Conservation (phyloP, 352 stramenopile genomes). For the Phytophthora uliginosa region DNA sequence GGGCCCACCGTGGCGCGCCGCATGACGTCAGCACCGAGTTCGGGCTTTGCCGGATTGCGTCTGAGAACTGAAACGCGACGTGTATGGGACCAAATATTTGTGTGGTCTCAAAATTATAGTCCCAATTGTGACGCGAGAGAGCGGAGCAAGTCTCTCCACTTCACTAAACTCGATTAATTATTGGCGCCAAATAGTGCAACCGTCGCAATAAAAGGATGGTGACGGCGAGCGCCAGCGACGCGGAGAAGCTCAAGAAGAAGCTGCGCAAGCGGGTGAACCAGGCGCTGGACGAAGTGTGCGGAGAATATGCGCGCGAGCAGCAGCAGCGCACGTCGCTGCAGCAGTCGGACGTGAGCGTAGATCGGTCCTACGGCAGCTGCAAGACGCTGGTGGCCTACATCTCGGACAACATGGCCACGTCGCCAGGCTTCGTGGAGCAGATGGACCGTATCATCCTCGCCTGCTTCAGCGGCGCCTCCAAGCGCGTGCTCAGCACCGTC, state of each 20-base stretch:
- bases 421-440: conserved; percentile 60
- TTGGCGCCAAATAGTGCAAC: conserved; percentile 4
- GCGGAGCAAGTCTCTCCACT: conserved; percentile 6
- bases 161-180: background rate
- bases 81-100: background rate
- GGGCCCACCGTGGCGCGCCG: conserved; percentile 31
- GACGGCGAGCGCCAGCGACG: conserved; percentile 12
- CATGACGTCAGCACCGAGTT: conserved; percentile 39
- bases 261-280: conserved; percentile 50
- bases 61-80: background rate
- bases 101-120: background rate
- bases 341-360: conserved; percentile 39
- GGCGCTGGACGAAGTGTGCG: conserved; percentile 57
- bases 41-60: conserved; percentile 11
- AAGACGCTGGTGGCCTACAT: conserved; percentile 65
- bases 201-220: background rate
- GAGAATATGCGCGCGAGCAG: conserved; percentile 40
- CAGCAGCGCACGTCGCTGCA: conserved; percentile 9
- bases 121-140: background rate
- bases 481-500: conserved; percentile 57
- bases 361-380: conserved; percentile 62
- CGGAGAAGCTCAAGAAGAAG: conserved; percentile 30
- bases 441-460: conserved; percentile 82
- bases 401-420: conserved; percentile 64
- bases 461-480: conserved; percentile 64